Percentiles rank a stretch among this genome's conserved stretches.
Conservation (phyloP, 2,329 filamentous ascomycete genomes). For the Monosporascus sp. region DNA sequence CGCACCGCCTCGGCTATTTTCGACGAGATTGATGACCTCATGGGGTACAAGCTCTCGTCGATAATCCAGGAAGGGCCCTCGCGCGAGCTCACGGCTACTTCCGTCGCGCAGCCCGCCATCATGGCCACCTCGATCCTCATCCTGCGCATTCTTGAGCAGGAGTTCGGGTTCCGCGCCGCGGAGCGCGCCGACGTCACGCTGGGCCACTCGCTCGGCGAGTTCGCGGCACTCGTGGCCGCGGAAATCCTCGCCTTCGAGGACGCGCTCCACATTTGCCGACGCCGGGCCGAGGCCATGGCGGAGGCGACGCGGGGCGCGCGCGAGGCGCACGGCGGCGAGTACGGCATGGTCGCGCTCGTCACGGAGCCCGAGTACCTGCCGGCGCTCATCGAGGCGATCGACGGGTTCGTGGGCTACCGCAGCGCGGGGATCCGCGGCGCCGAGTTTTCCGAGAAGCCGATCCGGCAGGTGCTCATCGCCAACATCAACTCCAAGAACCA, state of each 20-base stretch:
- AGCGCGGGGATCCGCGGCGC: slow-evolving; percentile 61
- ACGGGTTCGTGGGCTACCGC: slow-evolving; percentile 70
- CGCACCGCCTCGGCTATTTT: slow-evolving; percentile 68
- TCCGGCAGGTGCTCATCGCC: slow-evolving; percentile 83
- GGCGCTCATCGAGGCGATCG: slow-evolving; percentile 64
- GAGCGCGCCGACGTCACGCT: slow-evolving; percentile 75
- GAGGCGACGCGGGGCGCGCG: slow-evolving; percentile 64
- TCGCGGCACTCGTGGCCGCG: slow-evolving; percentile 80
- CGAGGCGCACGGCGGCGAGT: slow-evolving; percentile 67
- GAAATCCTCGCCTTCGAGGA: slow-evolving; percentile 75
- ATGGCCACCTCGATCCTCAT: slow-evolving; percentile 93
- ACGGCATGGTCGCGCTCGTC: slow-evolving; percentile 91
- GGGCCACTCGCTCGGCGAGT: slow-evolving; percentile 89
- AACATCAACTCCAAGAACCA: slow-evolving; percentile 97
- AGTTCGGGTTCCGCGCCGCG: slow-evolving; percentile 70
- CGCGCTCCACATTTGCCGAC: slow-evolving; percentile 69
- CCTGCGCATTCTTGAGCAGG: slow-evolving; percentile 75
- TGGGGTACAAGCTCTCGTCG: slow-evolving; percentile 68
- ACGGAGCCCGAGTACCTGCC: slow-evolving; percentile 75
- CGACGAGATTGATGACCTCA: slow-evolving; percentile 75
- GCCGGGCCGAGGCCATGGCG: slow-evolving; percentile 78
- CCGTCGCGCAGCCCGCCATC: slow-evolving; percentile 89
- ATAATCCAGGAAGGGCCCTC: slow-evolving; percentile 79
- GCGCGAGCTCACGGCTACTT: slow-evolving; percentile 69
- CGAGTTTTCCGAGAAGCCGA: slow-evolving; percentile 59